Conservation (phyloP, 2,329 filamentous ascomycete species). For the Paraconiothyrium brasiliense region DNA sequence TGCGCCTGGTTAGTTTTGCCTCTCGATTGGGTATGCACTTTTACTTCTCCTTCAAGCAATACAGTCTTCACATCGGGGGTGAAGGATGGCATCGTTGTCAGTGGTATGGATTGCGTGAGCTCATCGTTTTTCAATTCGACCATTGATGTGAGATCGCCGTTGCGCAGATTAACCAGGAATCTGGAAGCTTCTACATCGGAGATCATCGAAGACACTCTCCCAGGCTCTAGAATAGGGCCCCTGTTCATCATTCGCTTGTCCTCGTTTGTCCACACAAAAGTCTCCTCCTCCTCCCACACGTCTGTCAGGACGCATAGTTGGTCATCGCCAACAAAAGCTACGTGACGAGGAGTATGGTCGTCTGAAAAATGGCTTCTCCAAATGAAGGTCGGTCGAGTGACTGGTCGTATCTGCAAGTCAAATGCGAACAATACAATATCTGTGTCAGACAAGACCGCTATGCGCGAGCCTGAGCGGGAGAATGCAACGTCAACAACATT, state of each 20-base stretch:
- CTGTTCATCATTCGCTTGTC: conserved; percentile 28
- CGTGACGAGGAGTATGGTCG: conserved; percentile 53
- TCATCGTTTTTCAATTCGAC: conserved; percentile 25
- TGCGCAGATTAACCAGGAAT: conserved; percentile 35
- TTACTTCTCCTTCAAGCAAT: conserved; percentile 37
- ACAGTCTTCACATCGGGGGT: conserved; percentile 36
- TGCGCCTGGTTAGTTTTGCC: conserved; percentile 33
- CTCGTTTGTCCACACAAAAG: conserved; percentile 39
- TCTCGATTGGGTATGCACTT: conserved; percentile 18
- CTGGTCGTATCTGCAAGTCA: conserved; percentile 66
- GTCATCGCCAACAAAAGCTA: conserved; percentile 56
- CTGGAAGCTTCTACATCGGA: conserved; percentile 32
- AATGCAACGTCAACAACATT: conserved; percentile 80
- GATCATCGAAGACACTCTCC: conserved; percentile 33
- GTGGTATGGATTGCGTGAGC: conserved; percentile 26
- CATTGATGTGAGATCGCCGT: conserved; percentile 31
- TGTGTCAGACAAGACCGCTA: conserved; percentile 76
- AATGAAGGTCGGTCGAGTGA: conserved; percentile 55
- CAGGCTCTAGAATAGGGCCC: conserved; percentile 37
- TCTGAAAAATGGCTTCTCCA: conserved; percentile 43
- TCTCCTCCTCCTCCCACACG: conserved; percentile 42
- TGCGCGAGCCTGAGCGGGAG: conserved; percentile 51
- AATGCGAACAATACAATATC: conserved; percentile 76
- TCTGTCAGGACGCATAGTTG: conserved; percentile 49
- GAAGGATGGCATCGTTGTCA: conserved; percentile 39